Percentiles rank a stretch among this genome's conserved stretches.
These are phyloP conservation scores for Caloboletus firmus DNA, from an alignment of 1,284 basidiomycete genomes.

Conservation along the genomic window DNA sequence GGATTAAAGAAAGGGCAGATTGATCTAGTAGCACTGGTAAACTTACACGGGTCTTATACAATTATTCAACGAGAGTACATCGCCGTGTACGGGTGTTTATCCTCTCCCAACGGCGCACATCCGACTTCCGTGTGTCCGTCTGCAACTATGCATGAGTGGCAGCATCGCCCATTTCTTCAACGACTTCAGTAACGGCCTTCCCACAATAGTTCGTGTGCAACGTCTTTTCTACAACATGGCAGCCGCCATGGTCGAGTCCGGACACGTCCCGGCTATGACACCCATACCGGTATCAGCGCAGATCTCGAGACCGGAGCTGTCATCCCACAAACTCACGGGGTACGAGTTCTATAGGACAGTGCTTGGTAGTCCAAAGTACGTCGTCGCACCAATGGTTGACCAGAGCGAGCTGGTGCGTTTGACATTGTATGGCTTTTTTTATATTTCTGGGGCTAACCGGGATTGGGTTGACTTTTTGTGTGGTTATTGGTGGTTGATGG, in stretches of 20 bases:
- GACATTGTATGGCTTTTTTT: not conserved
- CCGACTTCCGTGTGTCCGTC: not conserved
- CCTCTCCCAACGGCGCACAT: too few relatives aligned
- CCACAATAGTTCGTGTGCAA: not conserved
- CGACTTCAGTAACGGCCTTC: not conserved
- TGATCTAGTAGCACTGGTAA: too few relatives aligned
- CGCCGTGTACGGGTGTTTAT: constrained; percentile 5
- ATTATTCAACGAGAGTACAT: too few relatives aligned
- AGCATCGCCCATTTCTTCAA: not conserved
- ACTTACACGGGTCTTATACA: too few relatives aligned
- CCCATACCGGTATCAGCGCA: not conserved
- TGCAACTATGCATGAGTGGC: constrained; percentile 1
- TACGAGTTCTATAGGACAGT: constrained; percentile 64
- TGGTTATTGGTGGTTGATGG: constrained; percentile 6
- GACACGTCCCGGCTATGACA: not conserved
- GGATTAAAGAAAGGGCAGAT: not conserved
- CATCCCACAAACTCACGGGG: constrained; percentile 19
- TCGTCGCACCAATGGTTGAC: constrained; percentile 98
- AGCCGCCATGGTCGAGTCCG: not conserved
- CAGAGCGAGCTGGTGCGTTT: constrained; percentile 87
- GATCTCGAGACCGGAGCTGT: too few relatives aligned
- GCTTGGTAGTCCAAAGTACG: constrained; percentile 80
- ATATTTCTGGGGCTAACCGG: not conserved
- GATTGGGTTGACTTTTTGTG: not conserved
- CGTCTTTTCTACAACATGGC: constrained; percentile 8